These are phyloP conservation scores for Trypanosoma rangeli DNA, from an alignment of 208 protist genomes.

Conservation along the genomic window DNA sequence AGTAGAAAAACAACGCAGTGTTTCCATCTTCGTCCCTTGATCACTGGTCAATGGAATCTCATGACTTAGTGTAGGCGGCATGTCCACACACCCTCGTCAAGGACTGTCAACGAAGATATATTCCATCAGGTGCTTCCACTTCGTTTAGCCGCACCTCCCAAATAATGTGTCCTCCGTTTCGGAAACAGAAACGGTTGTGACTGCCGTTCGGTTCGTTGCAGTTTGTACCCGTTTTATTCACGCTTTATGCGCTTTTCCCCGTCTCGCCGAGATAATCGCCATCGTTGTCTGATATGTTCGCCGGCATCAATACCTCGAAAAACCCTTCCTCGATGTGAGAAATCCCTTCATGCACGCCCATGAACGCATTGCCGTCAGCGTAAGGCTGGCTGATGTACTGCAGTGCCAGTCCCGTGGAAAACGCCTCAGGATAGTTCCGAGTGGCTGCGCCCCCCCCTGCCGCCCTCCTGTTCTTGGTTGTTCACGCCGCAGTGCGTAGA, in stretches of 20 bases:
- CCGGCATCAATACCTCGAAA: not conserved
- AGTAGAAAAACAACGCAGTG: no score
- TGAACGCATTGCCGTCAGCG: not conserved
- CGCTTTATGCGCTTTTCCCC: not conserved
- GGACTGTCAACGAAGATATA: not conserved
- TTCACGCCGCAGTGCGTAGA: not conserved
- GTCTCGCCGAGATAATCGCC: not conserved
- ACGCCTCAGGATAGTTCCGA: not conserved
- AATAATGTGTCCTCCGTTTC: not conserved
- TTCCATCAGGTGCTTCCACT: not conserved
- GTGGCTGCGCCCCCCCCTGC: not conserved
- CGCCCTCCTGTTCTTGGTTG: not conserved
- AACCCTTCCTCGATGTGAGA: not conserved
- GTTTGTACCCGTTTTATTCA: not conserved
- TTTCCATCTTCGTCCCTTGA: not conserved
- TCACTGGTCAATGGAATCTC: not conserved
- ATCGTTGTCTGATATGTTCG: not conserved
- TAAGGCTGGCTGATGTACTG: not conserved
- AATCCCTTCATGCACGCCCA: not conserved
- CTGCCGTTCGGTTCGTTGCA: not conserved
- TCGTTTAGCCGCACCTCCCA: not conserved
- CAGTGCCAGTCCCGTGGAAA: not conserved
- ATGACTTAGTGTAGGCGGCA: not conserved
- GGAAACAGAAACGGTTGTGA: not conserved
- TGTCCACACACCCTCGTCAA: not conserved